Conservation (phyloP, 495 filamentous ascomycete species). For the Penicillium argentinense region DNA sequence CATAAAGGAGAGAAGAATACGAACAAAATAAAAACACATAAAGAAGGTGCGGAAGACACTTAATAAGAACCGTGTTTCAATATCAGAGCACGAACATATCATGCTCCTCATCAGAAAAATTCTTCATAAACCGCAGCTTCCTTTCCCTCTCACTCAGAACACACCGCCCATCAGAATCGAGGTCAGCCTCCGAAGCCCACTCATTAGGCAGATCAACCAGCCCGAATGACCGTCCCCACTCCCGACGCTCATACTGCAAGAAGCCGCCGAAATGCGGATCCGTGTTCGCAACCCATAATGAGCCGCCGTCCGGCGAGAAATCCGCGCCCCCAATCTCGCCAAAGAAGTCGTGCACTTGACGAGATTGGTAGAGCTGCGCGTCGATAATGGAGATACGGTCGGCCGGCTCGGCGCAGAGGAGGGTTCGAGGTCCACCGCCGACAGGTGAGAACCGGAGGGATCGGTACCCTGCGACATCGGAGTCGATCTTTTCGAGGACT, state of each 20-base stretch:
- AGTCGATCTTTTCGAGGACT: conserved; percentile 61
- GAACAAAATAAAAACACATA: conserved; percentile 3
- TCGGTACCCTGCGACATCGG: conserved; percentile 77
- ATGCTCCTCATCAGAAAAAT: conserved; percentile 36
- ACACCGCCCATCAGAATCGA: conserved; percentile 39
- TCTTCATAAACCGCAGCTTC: conserved; percentile 33
- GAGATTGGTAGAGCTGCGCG: conserved; percentile 61
- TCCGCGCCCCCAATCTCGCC: conserved; percentile 80
- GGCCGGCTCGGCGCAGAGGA: conserved; percentile 80
- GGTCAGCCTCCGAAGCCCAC: conserved; percentile 35
- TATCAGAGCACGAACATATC: conserved; percentile 30
- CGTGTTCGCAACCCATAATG: conserved; percentile 71
- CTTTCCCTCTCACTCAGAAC: conserved; percentile 33
- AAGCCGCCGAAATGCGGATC: conserved; percentile 78
- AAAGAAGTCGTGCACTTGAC: conserved; percentile 81
- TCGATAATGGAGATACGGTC: conserved; percentile 81
- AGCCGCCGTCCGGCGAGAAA: conserved; percentile 68
- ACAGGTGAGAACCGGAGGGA: conserved; percentile 79
- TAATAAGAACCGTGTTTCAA: neutral
- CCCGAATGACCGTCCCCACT: conserved; percentile 41
- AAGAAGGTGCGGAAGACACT: neutral
- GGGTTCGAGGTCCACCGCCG: conserved; percentile 68
- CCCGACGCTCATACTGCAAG: conserved; percentile 66
- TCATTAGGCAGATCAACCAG: conserved; percentile 35
- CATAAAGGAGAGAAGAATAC: neutral